Evolutionary conservation across 108 stramenopile genomes (phyloP), one percentile per base, ranked within the genome.

Genomic region (Schizochytrium sp.): DNA sequence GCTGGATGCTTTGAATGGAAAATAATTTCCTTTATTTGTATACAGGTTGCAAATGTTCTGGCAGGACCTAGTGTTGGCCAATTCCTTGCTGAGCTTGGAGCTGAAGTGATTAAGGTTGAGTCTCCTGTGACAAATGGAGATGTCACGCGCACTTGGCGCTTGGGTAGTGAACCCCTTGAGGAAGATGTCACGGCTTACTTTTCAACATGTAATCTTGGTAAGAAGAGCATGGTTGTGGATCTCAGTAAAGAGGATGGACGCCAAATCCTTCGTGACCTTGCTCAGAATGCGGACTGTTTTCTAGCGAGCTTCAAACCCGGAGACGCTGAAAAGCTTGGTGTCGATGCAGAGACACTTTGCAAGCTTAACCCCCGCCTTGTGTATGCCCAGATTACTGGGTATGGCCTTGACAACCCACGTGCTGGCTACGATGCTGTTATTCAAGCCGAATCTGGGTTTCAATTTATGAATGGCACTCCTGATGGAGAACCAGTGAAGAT

Each of bases 241-340:
- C 76, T 83, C 28, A 38, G 76, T 53, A 42, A 10, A 17, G 50
- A 49, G 47, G 76, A 49, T 10, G 76, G 76, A 13, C 76, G 47
- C 50, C 45, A 2, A 40, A 53, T 83, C 0, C 15, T 83, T 47
- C 47, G 53, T 55, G 76, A 83, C 50, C 76, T 83, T 53, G 76
- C 76, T n/a, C 50, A 49, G 13, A 38, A n/a, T 5, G 76, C 76
- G 28, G 76, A 83, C 53, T 83, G 76, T 53, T 49, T 83, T 55
- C 76, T 83, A 47, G 76, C 76, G 0, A 83, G 76, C 76, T 83
- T 55, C 76, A 83, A 83, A 83, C 76, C 76, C n/a, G 76, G 76
- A 46, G 76, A 83, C 40, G 76, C 76, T 8, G 76, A 49, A 13
- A 83, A 83, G 76, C 76, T 83, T 5, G 76, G 76, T 13, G 76